Base-by-base conservation (phyloP, 2,329 filamentous ascomycete species). In the Diaporthe humulicola region DNA sequence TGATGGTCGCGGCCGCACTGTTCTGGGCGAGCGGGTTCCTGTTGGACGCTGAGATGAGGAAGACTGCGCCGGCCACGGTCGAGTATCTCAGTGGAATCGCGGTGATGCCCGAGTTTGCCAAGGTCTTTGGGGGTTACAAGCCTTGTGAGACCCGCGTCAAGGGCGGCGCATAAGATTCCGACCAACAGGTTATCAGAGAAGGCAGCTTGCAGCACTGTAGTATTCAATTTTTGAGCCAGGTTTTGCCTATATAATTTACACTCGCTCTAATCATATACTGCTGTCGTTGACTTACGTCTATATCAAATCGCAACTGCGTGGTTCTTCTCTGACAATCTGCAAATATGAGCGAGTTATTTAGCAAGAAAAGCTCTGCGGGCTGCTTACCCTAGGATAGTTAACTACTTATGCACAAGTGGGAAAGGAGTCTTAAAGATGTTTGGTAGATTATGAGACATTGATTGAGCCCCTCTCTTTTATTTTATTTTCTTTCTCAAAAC, bases 31-130 rank as follows among this genome's bases (percentile, higher is more conserved):
- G 77, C 70, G 78, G 78, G 76, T 79, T 81, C 75, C 22, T 85
- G 33, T 61, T 83, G 56, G 82, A 84, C 54, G 78, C 78, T 10
- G 83, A 84, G 78, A 82, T 83, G 81, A 79, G 81, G 73, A 81
- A 83, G 79, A 75, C 71, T 4, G 67, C 80, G 25, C 84, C 84
- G 12, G 80, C 78, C 17, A 76, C 83, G 8, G 77, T 80, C 22
- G 79, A 78, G 12, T 86, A 83, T 71, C 19, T 83, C 17, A 77
- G 83, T 75, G 75, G 76, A n/a, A 74, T 85, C 8, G 73, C 80
- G 33, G 79, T 77, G 48, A 66, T 80, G 7, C 79, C 80, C 2
- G 83, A 84, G 79, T 77, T 84, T 78, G 82, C 82, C 77, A 77
- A 78, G 73, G 70, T 77, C 10, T 82, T 82, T 75, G 83, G 82